Percentiles rank a stretch among this genome's conserved stretches.
These are phyloP conservation scores for Microascus cirrosus DNA, from an alignment of 2,329 filamentous ascomycete genomes.

Conservation along the genomic window DNA sequence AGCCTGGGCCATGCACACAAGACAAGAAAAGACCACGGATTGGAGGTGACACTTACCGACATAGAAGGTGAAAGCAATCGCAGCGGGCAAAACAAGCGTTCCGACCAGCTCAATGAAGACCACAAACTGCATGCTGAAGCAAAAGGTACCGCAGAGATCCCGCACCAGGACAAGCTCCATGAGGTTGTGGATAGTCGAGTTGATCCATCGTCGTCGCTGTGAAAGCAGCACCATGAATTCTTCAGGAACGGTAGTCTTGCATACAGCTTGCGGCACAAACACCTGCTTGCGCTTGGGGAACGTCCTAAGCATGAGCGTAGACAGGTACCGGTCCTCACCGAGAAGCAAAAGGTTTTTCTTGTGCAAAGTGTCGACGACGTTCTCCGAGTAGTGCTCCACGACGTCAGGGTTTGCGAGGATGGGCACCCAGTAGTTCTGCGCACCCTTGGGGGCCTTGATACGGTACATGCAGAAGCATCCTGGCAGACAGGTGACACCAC, in stretches of 20 bases:
- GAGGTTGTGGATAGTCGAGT: constrained; percentile 95
- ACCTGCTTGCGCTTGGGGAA: constrained; percentile 99
- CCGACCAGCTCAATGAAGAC: constrained; percentile 92
- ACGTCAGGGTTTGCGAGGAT: constrained; percentile 97
- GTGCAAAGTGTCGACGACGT: constrained; percentile 95
- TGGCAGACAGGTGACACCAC: constrained; percentile 95
- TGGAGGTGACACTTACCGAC: constrained; percentile 53
- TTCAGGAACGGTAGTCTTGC: constrained; percentile 95
- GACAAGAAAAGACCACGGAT: constrained; percentile 3
- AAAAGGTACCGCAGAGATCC: constrained; percentile 96
- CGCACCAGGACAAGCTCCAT: constrained; percentile 95
- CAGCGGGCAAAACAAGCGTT: constrained; percentile 87
- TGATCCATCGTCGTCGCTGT: constrained; percentile 96
- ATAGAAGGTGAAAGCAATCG: constrained; percentile 95
- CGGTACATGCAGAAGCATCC: constrained; percentile 99
- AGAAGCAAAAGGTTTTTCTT: constrained; percentile 91
- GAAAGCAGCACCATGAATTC: constrained; percentile 85
- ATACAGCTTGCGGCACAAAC: constrained; percentile 95
- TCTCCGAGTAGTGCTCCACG: constrained; percentile 98
- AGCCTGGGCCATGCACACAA: background rate
- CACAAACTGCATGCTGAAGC: constrained; percentile 99
- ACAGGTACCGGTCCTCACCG: constrained; percentile 89
- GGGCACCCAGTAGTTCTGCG: constrained; percentile 98
- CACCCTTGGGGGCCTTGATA: constrained; percentile 97
- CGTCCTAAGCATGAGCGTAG: constrained; percentile 94